Conservation (phyloP, 495 filamentous ascomycete genomes). For the Trypethelium eluteriae region DNA sequence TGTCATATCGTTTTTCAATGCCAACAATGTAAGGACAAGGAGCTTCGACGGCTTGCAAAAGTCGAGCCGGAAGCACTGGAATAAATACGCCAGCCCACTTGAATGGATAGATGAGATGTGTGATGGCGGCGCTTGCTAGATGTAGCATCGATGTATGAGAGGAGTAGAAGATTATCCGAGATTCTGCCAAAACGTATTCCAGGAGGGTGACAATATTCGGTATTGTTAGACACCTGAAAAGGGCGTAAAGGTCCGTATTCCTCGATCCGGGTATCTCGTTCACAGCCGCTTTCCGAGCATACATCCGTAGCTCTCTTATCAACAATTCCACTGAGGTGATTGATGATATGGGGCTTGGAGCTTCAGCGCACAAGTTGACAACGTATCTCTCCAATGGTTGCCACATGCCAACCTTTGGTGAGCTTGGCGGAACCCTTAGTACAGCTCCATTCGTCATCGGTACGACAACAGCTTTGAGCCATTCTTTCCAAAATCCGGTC, state of each 20-base stretch:
- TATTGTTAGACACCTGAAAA: conserved; percentile 82
- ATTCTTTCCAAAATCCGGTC: conserved; percentile 97
- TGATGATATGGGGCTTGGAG: conserved; percentile 80
- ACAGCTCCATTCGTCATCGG: conserved; percentile 89
- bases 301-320: conserved; percentile 81
- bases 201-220: conserved; percentile 87
- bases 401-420: conserved; percentile 89
- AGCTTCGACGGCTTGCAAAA: conserved; percentile 84
- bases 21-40: conserved; percentile 97
- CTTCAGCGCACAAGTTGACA: conserved; percentile 94
- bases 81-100: conserved; percentile 92
- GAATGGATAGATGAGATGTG: conserved; percentile 78
- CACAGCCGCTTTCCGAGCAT: conserved; percentile 82
- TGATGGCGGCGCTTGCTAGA: conserved; percentile 74
- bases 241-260: conserved; percentile 85
- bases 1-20: conserved; percentile 88
- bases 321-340: conserved; percentile 92
- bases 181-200: conserved; percentile 88
- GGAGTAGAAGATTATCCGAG: conserved; percentile 90
- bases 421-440: conserved; percentile 74
- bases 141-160: conserved; percentile 96
- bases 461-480: conserved; percentile 83
- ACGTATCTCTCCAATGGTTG: conserved; percentile 95
- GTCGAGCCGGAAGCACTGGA: conserved; percentile 76
- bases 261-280: conserved; percentile 93